phyloP scores from a whole-genome alignment of 768 basidiomycete species.

The Mrakia gelida region DNA sequence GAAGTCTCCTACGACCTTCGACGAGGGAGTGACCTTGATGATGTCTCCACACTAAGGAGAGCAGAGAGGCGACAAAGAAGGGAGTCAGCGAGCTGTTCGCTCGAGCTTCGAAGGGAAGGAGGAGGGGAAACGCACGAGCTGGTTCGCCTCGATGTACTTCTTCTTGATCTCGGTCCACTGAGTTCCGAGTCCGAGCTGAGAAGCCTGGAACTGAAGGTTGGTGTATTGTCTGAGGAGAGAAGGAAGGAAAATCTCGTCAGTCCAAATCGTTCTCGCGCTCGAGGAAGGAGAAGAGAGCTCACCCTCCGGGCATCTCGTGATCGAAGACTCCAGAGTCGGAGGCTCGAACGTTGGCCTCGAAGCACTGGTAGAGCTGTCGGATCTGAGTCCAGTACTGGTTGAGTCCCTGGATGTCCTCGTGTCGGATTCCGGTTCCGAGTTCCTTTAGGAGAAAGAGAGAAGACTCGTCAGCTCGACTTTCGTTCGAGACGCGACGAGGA shows the following conservation, averaged over 20 bases:
- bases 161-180: conserved; percentile 97
- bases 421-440: conserved; percentile 66
- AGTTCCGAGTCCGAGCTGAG: conserved; percentile 91
- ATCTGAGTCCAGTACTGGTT: conserved; percentile 99
- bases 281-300: conserved; percentile 37
- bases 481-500: not conserved
- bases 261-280: not conserved
- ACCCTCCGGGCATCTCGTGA: conserved; percentile 99
- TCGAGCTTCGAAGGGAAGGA: not conserved
- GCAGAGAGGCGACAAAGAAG: not conserved
- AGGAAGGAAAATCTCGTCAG: not conserved
- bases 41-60: conserved; percentile 74
- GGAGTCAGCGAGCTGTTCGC: not conserved
- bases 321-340: conserved; percentile 98
- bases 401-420: conserved; percentile 93
- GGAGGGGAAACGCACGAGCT: conserved; percentile 59
- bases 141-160: conserved; percentile 97
- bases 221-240: conserved; percentile 38
- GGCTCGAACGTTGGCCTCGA: conserved; percentile 95
- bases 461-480: conserved; percentile 63
- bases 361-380: conserved; percentile 88
- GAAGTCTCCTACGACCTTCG: conserved; percentile 98
- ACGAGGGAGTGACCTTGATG: conserved; percentile 98
- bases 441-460: not conserved
- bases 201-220: conserved; percentile 80